These are phyloP conservation scores for Sporothrix inflata DNA, from an alignment of 2,329 filamentous ascomycete genomes.

Conservation along the genomic window DNA sequence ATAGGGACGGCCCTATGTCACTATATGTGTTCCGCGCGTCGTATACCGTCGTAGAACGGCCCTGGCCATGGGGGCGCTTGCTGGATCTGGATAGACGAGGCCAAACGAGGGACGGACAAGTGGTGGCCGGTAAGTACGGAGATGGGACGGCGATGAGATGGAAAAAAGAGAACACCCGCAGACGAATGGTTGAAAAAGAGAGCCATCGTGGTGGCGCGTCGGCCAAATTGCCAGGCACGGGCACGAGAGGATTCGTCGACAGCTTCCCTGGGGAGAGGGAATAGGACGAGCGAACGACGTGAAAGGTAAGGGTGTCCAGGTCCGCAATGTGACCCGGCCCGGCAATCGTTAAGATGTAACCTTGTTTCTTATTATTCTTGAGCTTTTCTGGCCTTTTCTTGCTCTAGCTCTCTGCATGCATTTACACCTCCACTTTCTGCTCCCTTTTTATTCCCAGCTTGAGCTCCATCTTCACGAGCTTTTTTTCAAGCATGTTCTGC, in stretches of 20 bases:
- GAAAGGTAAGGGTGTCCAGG: not conserved
- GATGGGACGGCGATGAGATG: not conserved
- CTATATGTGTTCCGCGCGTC: slow-evolving; percentile 7
- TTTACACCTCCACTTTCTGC: not conserved
- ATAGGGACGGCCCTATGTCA: slow-evolving; percentile 8
- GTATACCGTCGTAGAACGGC: not conserved
- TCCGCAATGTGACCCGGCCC: not conserved
- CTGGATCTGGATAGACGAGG: not conserved
- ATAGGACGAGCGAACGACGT: not conserved
- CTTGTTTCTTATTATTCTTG: not conserved
- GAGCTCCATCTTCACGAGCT: slow-evolving; percentile 9
- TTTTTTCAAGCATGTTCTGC: not conserved
- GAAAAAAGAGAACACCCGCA: not conserved
- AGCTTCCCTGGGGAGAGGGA: not conserved
- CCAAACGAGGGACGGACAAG: not conserved
- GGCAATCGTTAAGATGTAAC: not conserved
- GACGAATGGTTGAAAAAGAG: not conserved
- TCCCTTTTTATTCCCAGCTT: not conserved
- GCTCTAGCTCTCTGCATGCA: not conserved
- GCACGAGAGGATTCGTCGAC: slow-evolving; percentile 13
- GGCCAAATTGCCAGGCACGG: slow-evolving; percentile 16
- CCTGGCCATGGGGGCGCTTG: not conserved
- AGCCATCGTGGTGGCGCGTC: not conserved
- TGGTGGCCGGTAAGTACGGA: not conserved
- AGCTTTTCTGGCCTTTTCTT: not conserved